A percentile compares a stretch with the other conserved stretches of the same genome.
These are phyloP conservation scores for Solanum paucissectum DNA, from an alignment of 257 asterid species.

Conservation along the genomic window DNA sequence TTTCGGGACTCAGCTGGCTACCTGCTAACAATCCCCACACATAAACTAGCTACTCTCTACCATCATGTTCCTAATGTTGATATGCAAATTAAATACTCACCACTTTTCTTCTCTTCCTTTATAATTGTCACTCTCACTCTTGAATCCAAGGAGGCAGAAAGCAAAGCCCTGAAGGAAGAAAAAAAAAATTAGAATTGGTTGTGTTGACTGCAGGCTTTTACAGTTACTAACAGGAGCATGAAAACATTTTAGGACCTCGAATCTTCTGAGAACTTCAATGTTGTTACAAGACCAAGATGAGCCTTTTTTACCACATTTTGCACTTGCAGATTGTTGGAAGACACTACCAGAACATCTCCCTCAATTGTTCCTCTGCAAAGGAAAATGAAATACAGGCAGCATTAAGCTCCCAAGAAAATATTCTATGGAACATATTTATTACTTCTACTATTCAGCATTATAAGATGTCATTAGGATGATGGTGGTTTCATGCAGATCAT, in stretches of 20 bases:
- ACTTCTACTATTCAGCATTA: not conserved
- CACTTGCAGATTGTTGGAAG: conserved; percentile 40
- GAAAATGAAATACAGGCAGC: conserved; percentile 8
- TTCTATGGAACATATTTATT: not conserved
- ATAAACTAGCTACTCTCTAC: not conserved
- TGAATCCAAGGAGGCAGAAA: conserved; percentile 81
- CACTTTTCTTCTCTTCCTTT: conserved; percentile 38
- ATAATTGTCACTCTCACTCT: conserved; percentile 68
- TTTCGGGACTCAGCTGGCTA: not conserved
- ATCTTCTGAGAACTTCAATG: conserved; percentile 66
- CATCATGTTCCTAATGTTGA: not conserved
- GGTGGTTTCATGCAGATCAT: not conserved
- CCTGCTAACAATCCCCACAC: not conserved
- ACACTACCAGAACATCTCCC: conserved; percentile 58
- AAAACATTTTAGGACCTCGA: conserved; percentile 48
- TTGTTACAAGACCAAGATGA: conserved; percentile 83
- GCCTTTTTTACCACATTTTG: conserved; percentile 57
- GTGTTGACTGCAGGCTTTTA: not conserved
- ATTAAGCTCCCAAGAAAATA: not conserved
- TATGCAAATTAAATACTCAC: conserved; percentile 19
- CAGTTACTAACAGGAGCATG: not conserved
- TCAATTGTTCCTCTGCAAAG: conserved; percentile 74
- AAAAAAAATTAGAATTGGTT: not conserved
- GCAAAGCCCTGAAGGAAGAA: conserved; percentile 45
- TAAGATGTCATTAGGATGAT: not conserved